phyloP scores from a whole-genome alignment of 169 alveolate species.

The Fabrea salina region DNA sequence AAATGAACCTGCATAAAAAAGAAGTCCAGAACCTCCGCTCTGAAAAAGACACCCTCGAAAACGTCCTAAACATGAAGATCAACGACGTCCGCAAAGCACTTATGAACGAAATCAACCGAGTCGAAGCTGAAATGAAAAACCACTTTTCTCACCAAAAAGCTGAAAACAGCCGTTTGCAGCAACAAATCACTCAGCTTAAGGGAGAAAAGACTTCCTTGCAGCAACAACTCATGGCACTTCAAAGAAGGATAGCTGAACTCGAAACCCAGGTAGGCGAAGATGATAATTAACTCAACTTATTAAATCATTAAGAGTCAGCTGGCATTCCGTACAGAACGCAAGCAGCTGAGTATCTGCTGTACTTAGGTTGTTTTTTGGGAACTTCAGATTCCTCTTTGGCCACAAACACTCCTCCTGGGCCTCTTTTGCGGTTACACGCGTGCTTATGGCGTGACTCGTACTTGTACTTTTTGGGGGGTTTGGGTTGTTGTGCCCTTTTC shows the following conservation, averaged over 20 bases:
- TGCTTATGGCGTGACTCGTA: constrained; percentile 60
- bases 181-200: constrained; percentile 83
- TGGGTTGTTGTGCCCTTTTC: constrained; percentile 22
- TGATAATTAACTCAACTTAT: not conserved
- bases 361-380: constrained; percentile 40
- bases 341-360: constrained; percentile 49
- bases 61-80: constrained; percentile 77
- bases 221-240: constrained; percentile 77
- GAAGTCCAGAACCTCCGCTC: constrained; percentile 78
- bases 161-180: constrained; percentile 85
- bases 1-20: constrained; percentile 78
- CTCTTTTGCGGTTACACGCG: constrained; percentile 59
- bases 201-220: constrained; percentile 89
- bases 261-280: constrained; percentile 86
- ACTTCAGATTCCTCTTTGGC: constrained; percentile 45
- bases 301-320: constrained; percentile 23
- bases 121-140: constrained; percentile 87
- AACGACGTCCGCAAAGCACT: constrained; percentile 81
- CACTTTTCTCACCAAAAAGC: constrained; percentile 81
- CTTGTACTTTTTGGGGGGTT: constrained; percentile 47
- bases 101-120: constrained; percentile 75
- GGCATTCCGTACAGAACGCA: constrained; percentile 36
- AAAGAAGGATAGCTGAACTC: constrained; percentile 84
- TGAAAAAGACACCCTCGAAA: constrained; percentile 81
- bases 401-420: constrained; percentile 52